A percentile compares a stretch with the other conserved stretches of the same genome.
Conservation (phyloP, 306 rosid species). For the Carpinus fangiana region DNA sequence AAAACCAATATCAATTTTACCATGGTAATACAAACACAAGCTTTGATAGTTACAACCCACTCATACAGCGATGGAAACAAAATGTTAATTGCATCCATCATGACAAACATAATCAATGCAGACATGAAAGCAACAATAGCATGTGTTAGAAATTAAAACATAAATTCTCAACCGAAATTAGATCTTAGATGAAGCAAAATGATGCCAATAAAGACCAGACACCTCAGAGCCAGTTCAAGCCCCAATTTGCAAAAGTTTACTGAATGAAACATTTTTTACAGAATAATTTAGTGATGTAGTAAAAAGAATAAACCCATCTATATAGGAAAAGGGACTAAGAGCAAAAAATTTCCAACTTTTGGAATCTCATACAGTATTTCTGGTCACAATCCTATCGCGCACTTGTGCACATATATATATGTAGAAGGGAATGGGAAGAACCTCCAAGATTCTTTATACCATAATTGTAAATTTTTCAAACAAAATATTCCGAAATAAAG, state of each 20-base stretch:
- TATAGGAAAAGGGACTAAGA: neutral
- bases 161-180: neutral
- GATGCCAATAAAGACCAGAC: neutral
- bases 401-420: neutral
- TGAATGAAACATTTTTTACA: neutral
- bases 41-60: neutral
- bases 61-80: neutral
- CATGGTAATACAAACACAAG: conserved; percentile 7
- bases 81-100: neutral
- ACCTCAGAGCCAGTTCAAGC: neutral
- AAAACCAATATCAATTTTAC: conserved; percentile 6
- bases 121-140: neutral
- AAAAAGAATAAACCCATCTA: too few relatives aligned
- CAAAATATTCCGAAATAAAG: neutral
- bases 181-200: neutral
- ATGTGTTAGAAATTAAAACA: neutral
- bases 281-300: neutral
- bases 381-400: neutral
- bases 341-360: conserved; percentile 1
- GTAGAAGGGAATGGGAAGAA: conserved; percentile 14
- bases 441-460: conserved; percentile 17
- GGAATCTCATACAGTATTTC: conserved; percentile 8
- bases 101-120: conserved; percentile 9
- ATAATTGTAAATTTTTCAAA: neutral
- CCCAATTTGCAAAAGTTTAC: neutral